Evolutionary conservation across 2,329 filamentous ascomycete species (phyloP).

Genomic region (Cercospora sojina): DNA sequence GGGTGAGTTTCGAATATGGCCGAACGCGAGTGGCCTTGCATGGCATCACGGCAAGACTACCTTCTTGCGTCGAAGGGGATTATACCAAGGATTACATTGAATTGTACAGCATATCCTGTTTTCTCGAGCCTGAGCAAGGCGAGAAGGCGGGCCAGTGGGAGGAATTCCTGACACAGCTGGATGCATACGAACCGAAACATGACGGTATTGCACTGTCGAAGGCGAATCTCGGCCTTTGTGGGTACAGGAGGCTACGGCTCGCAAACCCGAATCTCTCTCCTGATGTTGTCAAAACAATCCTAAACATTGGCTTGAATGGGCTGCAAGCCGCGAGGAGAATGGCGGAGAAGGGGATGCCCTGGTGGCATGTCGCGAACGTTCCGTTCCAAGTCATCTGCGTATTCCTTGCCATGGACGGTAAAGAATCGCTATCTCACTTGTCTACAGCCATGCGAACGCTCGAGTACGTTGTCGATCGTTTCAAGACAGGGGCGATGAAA

Average conservation of each 20-base stretch:
- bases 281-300: constrained; percentile 48
- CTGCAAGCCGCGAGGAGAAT: constrained; percentile 52
- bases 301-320: constrained; percentile 48
- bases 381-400: constrained; percentile 60
- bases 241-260: constrained; percentile 55
- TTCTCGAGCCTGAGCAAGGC: constrained; percentile 51
- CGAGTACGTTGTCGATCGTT: constrained; percentile 35
- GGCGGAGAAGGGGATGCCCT: constrained; percentile 49
- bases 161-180: constrained; percentile 35
- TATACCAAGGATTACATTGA: constrained; percentile 52
- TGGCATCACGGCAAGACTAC: constrained; percentile 47
- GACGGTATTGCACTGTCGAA: constrained; percentile 44
- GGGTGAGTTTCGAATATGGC: constrained; percentile 60
- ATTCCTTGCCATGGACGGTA: constrained; percentile 56
- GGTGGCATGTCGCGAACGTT: constrained; percentile 61
- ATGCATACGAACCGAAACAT: constrained; percentile 34
- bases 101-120: constrained; percentile 55
- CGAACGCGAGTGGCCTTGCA: constrained; percentile 53
- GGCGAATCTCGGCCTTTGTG: constrained; percentile 56
- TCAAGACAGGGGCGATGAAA: constrained; percentile 41
- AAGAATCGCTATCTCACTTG: constrained; percentile 50
- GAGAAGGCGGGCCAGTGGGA: constrained; percentile 37
- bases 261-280: constrained; percentile 50
- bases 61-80: constrained; percentile 43
- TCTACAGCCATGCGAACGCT: constrained; percentile 50